Percentiles rank a stretch among this genome's conserved stretches.
These are phyloP conservation scores for Porodaedalea pini DNA, from an alignment of 1,284 basidiomycete genomes.

Conservation along the genomic window DNA sequence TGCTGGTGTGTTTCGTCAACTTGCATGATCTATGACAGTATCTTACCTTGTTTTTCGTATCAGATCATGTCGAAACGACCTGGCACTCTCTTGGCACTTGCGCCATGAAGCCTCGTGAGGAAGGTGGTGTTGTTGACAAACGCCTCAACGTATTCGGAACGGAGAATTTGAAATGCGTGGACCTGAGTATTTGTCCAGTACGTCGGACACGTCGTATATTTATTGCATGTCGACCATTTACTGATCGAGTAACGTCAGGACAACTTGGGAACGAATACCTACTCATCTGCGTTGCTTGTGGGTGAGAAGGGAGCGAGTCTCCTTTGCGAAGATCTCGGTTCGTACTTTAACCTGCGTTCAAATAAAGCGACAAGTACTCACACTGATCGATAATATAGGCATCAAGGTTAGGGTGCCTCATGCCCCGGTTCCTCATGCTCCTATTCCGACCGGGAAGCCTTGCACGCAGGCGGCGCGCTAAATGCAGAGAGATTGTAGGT, in stretches of 20 bases:
- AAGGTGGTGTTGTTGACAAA: constrained; percentile 75
- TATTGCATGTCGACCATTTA: background rate
- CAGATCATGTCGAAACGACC: constrained; percentile 70
- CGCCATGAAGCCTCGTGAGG: constrained; percentile 73
- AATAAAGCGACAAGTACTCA: background rate
- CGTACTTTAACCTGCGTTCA: constrained; percentile 20
- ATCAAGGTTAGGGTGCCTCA: constrained; percentile 60
- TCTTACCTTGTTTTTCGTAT: background rate
- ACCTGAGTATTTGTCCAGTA: constrained; percentile 67
- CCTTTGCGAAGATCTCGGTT: constrained; percentile 62
- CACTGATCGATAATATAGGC: constrained; percentile 33
- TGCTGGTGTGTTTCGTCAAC: constrained; percentile 30
- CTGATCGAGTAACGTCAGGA: constrained; percentile 37
- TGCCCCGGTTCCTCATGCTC: constrained; percentile 68
- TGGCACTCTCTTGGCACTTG: constrained; percentile 65
- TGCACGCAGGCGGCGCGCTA: constrained; percentile 36
- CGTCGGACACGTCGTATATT: constrained; percentile 24
- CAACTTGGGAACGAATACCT: constrained; percentile 70
- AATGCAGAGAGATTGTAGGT: background rate
- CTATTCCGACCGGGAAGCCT: constrained; percentile 52
- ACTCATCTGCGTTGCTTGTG: constrained; percentile 63
- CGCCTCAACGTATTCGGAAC: constrained; percentile 73
- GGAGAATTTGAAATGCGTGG: constrained; percentile 63
- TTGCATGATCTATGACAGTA: background rate
- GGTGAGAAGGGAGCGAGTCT: constrained; percentile 67